Base-by-base conservation (phyloP, 805 yeast genomes). In the Candida anglica region DNA sequence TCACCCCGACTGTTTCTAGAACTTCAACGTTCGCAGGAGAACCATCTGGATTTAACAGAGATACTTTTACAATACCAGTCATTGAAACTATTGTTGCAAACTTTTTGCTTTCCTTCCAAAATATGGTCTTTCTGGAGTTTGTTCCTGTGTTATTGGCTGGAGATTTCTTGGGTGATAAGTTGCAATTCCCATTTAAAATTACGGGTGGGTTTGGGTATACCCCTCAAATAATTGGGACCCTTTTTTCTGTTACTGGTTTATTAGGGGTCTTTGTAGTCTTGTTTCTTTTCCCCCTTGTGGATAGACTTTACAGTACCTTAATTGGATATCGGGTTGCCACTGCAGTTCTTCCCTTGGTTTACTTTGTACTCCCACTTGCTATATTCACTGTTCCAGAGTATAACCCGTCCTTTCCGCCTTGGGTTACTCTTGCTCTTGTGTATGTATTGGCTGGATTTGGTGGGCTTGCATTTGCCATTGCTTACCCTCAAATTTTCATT, bases 91-190 rank as follows among this genome's bases (percentile, higher is more conserved):
- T 63, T 34, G 15, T 51, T 51, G 37, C 67, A 51, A 50, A 68
- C 46, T 66, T 72, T 32, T 46, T 65, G 17, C 48, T 68, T 43
- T 58, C 75, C n/a, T 61, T 74, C 33, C 79, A 73, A 47, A 48
- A 59, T 10, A 55, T 71, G n/a, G 76, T 73, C 4, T 73, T 58
- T 48, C 66, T 69, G 20, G 81, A 77, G 49, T 72, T 77, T 35
- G 46, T 77, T 27, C 83, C 84, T 0, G 69, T 77, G 3, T 69
- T 70, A 34, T 56, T 77, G 13, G 76, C 80, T 2, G 52, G 58
- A 6, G 42, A 48, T 6, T 42, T 51, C 13, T 35, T 41, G 14
- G 38, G 37, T 1, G 51, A 53, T 5, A 32, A 44, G 10, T 58
- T 69, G 10, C 44, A 53, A 27, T 74, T 77, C 43, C 81, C 82